Percentiles rank a stretch among this genome's conserved stretches.
Evolutionary conservation across 352 stramenopile genomes (phyloP).

Genomic region (Globisporangium uncinulatum): DNA sequence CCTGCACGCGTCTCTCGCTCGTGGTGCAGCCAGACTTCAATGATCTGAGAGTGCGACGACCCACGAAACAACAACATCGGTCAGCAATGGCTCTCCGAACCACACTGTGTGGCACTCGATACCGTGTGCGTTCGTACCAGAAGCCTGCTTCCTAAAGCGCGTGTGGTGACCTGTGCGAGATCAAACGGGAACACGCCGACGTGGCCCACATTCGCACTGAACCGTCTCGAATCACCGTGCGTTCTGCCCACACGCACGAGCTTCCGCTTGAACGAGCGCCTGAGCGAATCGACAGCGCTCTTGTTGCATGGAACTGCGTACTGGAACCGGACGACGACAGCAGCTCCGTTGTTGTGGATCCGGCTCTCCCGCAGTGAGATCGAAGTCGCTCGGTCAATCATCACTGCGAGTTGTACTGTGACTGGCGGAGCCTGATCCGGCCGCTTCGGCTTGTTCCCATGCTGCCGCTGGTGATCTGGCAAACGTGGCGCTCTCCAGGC

Average conservation of each 20-base stretch:
- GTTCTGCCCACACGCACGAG: slow-evolving; percentile 11
- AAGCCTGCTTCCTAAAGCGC: slow-evolving; percentile 18
- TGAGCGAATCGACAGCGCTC: slow-evolving; percentile 9
- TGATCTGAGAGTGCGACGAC: slow-evolving; percentile 18
- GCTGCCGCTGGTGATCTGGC: neutral
- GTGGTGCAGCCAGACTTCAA: slow-evolving; percentile 31
- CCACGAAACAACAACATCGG: neutral
- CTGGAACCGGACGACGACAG: slow-evolving; percentile 9
- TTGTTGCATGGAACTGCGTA: slow-evolving; percentile 8
- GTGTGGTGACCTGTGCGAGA: slow-evolving; percentile 13
- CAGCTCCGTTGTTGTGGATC: too few species aligned
- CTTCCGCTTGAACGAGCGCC: slow-evolving; percentile 25
- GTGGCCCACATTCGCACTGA: slow-evolving; percentile 5
- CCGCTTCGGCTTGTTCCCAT: neutral
- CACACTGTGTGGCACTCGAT: neutral
- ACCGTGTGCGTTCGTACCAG: slow-evolving; percentile 22
- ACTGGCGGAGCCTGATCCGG: neutral
- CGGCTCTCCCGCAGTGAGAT: neutral
- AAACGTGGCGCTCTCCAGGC: neutral
- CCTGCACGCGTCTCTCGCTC: slow-evolving; percentile 2
- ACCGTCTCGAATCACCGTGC: neutral
- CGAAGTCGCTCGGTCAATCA: slow-evolving; percentile 6
- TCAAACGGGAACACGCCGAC: slow-evolving; percentile 26
- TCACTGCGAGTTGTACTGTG: slow-evolving; percentile 11
- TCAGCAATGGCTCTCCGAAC: neutral